Percentiles rank a stretch among this genome's conserved stretches.
Conservation (phyloP, 164 flowering plant species). For the Brasenia schreberi region DNA sequence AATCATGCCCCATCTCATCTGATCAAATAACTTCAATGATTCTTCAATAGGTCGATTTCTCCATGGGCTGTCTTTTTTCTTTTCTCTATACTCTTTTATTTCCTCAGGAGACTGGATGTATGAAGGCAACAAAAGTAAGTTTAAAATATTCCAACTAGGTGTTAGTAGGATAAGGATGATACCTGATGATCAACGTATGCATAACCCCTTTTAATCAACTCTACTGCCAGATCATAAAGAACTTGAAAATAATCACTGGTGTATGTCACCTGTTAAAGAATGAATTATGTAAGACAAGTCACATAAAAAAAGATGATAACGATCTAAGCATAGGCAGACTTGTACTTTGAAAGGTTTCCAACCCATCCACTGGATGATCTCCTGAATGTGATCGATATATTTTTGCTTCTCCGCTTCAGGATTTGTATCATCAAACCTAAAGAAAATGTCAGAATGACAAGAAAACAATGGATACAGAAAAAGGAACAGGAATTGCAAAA, state of each 20-base stretch:
- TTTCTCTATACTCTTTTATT: conserved; percentile 83
- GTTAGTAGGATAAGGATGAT: neutral
- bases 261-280: conserved; percentile 62
- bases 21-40: conserved; percentile 78
- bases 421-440: conserved; percentile 93
- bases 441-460: neutral
- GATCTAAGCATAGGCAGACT: neutral
- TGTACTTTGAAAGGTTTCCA: conserved; percentile 92
- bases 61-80: conserved; percentile 97
- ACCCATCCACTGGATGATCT: conserved; percentile 94
- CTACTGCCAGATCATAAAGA: conserved; percentile 79
- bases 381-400: conserved; percentile 91
- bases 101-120: conserved; percentile 62
- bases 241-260: conserved; percentile 96
- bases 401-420: conserved; percentile 98
- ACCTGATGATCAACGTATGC: conserved; percentile 99
- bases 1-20: conserved; percentile 77
- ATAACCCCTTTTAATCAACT: conserved; percentile 76
- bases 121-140: neutral
- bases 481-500: neutral
- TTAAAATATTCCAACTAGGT: neutral
- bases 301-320: conserved; percentile 1
- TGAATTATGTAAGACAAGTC: conserved; percentile 3
- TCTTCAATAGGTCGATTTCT: conserved; percentile 87
- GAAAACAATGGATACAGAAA: neutral